Base-by-base conservation (phyloP, 306 rosid species). In the Begonia fuchsioides region DNA sequence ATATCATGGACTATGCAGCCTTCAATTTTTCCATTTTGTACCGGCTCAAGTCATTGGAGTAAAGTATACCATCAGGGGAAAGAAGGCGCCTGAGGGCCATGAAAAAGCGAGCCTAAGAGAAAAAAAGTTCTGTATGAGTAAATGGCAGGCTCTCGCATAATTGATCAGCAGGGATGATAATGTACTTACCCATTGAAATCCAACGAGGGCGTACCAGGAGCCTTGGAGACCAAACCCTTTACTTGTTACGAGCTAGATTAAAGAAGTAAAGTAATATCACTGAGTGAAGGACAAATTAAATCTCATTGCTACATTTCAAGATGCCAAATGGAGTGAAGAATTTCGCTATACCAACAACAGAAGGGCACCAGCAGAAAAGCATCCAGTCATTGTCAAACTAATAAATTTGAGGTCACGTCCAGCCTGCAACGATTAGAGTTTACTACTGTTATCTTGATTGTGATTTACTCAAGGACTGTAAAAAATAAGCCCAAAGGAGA, bases 141-240 rank as follows among this genome's bases (percentile, higher is more conserved):
- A 57, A 53, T 38, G 19, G 54, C 49, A 12, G 35, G 15, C 48
- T 47, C 16, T 40, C 15, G 13, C 6, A 48, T 47, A 18, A 12
- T 47, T 16, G 0, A 1, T n/a, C n/a, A 39, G 39, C 10, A 35
- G 35, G 19, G 62, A 74, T 44, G 53, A 8, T 51, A 35, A 20
- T 38, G 5, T 26, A 26, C 83, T 78, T 64, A 88, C 97, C 97
- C 97, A 81, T 55, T 88, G 95, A 64, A 83, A 84, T 72, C 71
- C 65, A 11, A 71, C 84, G 9, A 84, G 75, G 35, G 78, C 80
- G 41, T 62, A 60, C 97, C 97, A 83, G 67, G 81, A 68, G 41
- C 93, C 95, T 55, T 58, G 68, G 58, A 88, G 68, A 51, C 93
- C 97, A 63, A 39, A 76, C 57, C 81, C 81, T 12, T 64, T 81